Conservation (phyloP, 1,139 yeast genomes). For the Diutina scorzettiae region DNA sequence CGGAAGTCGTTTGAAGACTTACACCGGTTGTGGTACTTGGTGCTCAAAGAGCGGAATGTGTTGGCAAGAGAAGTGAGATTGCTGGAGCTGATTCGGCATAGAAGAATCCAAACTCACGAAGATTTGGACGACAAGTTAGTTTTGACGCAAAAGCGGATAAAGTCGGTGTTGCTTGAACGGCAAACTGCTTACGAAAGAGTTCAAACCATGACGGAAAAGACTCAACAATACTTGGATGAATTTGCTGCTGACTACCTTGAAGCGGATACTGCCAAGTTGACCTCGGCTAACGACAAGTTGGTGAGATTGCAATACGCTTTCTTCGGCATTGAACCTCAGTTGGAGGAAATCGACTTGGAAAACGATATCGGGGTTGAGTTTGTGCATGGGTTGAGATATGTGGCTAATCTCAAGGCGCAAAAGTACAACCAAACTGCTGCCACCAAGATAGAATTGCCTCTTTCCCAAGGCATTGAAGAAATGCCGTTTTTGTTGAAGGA, state of each 20-base stretch:
- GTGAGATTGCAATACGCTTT: conserved; percentile 71
- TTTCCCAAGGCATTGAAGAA: conserved; percentile 30
- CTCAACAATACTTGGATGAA: conserved; percentile 37
- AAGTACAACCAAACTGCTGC: conserved; percentile 14
- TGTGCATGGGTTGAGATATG: conserved; percentile 53
- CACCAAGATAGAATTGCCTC: conserved; percentile 17
- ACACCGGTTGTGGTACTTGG: conserved; percentile 82
- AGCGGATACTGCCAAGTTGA: conserved; percentile 45
- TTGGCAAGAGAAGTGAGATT: conserved; percentile 63
- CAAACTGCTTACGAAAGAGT: conserved; percentile 61
- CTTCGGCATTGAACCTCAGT: conserved; percentile 56
- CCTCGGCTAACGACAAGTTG: conserved; percentile 53
- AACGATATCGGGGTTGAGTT: conserved; percentile 47
- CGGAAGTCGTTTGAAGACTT: conserved; percentile 85
- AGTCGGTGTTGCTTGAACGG: conserved; percentile 81
- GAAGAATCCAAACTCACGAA: conserved; percentile 16
- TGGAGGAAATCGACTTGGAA: conserved; percentile 26
- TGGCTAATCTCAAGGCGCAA: conserved; percentile 54
- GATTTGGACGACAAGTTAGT: conserved; percentile 24
- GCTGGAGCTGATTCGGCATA: conserved; percentile 19
- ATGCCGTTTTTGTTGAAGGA: conserved; percentile 32
- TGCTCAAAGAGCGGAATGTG: conserved; percentile 72
- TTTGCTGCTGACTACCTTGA: conserved; percentile 48
- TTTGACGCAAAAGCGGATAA: conserved; percentile 46
- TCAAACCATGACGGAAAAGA: conserved; percentile 33